Conservation (phyloP, 805 yeast genomes). For the Jamesozyma gamospora region DNA sequence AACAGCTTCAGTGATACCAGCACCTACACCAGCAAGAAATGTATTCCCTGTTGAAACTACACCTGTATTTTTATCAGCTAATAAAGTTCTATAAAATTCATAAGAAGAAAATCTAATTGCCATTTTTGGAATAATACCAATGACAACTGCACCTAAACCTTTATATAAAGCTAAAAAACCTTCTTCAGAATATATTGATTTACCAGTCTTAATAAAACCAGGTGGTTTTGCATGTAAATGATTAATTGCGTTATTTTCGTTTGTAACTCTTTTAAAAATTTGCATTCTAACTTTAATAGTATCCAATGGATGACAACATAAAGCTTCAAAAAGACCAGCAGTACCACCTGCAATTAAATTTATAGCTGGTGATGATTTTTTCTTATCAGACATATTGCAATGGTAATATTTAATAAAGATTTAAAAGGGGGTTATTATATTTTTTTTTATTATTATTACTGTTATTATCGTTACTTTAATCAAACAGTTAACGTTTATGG, state of each 20-base stretch:
- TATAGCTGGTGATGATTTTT: slow-evolving; percentile 39
- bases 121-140: slow-evolving; percentile 98
- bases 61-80: slow-evolving; percentile 52
- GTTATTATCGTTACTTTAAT: no score
- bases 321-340: slow-evolving; percentile 96
- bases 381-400: slow-evolving; percentile 26
- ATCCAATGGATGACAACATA: slow-evolving; percentile 95
- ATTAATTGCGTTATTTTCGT: slow-evolving; percentile 21
- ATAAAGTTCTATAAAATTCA: slow-evolving; percentile 69
- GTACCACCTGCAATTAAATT: slow-evolving; percentile 89
- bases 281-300: slow-evolving; percentile 98
- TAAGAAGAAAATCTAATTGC: slow-evolving; percentile 93
- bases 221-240: slow-evolving; percentile 46
- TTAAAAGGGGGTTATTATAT: no score
- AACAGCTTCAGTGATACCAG: slow-evolving; percentile 94
- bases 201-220: slow-evolving; percentile 79
- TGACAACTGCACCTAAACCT: slow-evolving; percentile 93
- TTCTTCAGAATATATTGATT: slow-evolving; percentile 65
- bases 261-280: slow-evolving; percentile 60
- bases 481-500: no score
- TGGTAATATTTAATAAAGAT: no score
- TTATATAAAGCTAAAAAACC: slow-evolving; percentile 81
- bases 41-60: slow-evolving; percentile 62
- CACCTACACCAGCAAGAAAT: slow-evolving; percentile 90
- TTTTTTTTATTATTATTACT: no score